Conservation (phyloP, 1,284 basidiomycete genomes). For the Hemileia vastatrix region DNA sequence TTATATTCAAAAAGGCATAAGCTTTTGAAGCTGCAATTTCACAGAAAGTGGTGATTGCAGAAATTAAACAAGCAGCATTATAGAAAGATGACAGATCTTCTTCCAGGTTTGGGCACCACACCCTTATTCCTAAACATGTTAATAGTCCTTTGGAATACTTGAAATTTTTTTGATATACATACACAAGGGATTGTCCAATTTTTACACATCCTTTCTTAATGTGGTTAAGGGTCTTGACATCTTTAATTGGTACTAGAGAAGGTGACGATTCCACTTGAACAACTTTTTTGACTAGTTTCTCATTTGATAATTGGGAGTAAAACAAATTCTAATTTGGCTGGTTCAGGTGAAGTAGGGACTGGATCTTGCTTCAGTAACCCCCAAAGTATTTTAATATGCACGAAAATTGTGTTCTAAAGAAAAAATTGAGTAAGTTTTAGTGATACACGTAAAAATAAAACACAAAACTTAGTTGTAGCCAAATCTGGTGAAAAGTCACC, state of each 20-base stretch:
- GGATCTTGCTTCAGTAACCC: background rate
- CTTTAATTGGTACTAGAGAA: too few relatives aligned
- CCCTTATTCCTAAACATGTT: background rate
- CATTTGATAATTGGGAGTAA: background rate
- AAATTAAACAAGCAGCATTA: slow-evolving; percentile 2
- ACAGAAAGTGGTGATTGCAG: slow-evolving; percentile 2
- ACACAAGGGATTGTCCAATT: background rate
- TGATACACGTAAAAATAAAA: too few relatives aligned
- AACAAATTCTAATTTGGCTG: too few relatives aligned
- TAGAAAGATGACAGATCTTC: too few relatives aligned
- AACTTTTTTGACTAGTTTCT: background rate
- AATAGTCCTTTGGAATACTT: background rate
- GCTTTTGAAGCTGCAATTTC: background rate
- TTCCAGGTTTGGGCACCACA: slow-evolving; percentile 4
- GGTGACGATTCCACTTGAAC: background rate
- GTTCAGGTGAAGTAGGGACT: background rate
- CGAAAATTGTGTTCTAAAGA: slow-evolving; percentile 9
- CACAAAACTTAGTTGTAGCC: too few relatives aligned
- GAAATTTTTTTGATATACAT: slow-evolving; percentile 10
- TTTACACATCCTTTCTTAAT: background rate
- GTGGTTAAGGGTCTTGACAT: too few relatives aligned
- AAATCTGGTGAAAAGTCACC: too few relatives aligned
- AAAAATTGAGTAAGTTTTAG: background rate
- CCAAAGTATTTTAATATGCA: slow-evolving; percentile 10
- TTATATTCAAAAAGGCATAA: slow-evolving; percentile 12